Evolutionary conservation across 495 filamentous ascomycete genomes (phyloP), one percentile per base, ranked within the genome.

Genomic region (Jackrogersella multiformis): DNA sequence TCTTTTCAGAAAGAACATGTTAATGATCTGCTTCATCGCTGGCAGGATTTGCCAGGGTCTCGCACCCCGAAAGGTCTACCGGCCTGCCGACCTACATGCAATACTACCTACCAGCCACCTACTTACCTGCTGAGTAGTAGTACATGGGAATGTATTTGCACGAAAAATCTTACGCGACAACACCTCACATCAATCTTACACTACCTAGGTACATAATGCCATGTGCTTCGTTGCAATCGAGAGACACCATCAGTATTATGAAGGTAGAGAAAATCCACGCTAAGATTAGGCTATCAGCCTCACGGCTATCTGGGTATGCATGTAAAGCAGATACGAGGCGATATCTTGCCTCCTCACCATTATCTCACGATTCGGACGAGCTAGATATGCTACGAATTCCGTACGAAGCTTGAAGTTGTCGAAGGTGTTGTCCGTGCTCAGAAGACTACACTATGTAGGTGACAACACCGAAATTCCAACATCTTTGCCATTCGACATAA

Each of bases 31-130:
- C 44, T 55, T 44, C 44, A 21, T 60, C 35, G 13, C 30, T 36
- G 48, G 42, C 48, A 48, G 24, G n/a, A 54, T 38, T 44, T 34
- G 15, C 24, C 26, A 20, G 54, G 41, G 58, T 60, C 42, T 51
- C 30, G 21, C 55, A 63, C 68, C 68, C 54, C 35, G 62, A 56
- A 64, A 61, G 56, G 61, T 61, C 70, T 62, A 49, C 56, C 48
- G 60, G 35, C 55, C 42, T 62, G 55, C 56, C 48, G 60, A 36
- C 55, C 42, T 69, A 32, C 24, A 64, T 60, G 59, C 66, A 44
- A 35, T 69, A 46, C 55, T 3, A 4, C 3, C 26, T 30, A 30
- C 26, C 3, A 7, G n/a, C n/a, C n/a, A n/a, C n/a, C n/a, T n/a
- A n/a, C n/a, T n/a, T 69, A 64, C 60, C 18, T 34, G 2, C 38